A percentile compares a stretch with the other conserved stretches of the same genome.
Evolutionary conservation across 192 early-diverging fungal genomes (phyloP).

Genomic region (Ambispora gerdemannii): DNA sequence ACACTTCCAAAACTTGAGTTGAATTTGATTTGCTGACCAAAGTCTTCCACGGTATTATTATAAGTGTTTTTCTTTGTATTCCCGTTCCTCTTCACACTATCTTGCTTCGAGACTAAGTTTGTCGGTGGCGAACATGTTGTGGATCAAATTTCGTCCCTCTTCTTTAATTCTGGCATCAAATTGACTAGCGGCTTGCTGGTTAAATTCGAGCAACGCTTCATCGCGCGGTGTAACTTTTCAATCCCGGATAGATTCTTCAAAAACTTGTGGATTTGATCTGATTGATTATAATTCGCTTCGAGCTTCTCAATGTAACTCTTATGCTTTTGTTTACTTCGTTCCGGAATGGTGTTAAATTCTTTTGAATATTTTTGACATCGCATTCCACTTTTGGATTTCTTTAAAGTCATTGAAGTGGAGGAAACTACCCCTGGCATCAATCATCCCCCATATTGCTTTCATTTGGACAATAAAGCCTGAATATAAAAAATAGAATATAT

Average conservation of each 20-base stretch:
- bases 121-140: neutral
- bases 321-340: neutral
- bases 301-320: neutral
- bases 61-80: neutral
- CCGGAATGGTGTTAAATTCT: neutral
- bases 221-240: no score
- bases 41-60: neutral
- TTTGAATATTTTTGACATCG: neutral
- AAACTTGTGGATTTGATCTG: neutral
- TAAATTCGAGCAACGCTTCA: neutral
- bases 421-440: neutral
- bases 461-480: constrained; percentile 6
- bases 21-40: neutral
- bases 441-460: neutral
- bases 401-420: constrained; percentile 7
- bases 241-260: neutral
- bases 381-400: neutral
- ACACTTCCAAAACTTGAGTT: neutral
- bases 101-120: neutral
- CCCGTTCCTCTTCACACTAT: neutral
- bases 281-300: neutral
- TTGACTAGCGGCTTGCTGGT: neutral
- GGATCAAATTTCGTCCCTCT: neutral
- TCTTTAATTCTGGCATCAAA: neutral
- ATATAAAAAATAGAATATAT: neutral